Evolutionary conservation across 306 rosid species (phyloP), one percentile per base, ranked within the genome.

Genomic region (Pyrus pyrifolia): DNA sequence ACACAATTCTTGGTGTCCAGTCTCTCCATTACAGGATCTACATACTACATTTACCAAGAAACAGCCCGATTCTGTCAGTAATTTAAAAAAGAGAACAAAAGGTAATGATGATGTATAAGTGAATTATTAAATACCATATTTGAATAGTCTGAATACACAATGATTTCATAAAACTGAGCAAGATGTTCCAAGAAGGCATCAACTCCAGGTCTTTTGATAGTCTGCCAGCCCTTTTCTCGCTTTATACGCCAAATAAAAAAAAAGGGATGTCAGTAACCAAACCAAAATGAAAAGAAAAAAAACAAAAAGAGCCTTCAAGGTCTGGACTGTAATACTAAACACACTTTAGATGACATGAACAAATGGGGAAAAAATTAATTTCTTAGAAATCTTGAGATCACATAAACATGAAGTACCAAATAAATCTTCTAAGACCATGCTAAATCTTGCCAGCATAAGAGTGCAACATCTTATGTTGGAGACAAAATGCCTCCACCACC

Each of bases 151-250:
- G 93, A 91, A 72, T 85, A 95, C 81, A 95, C 90, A 14, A 95
- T 72, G 79, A 95, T 90, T 83, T 95, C 99, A 59, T 77, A 95
- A 86, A 80, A 95, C 60, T 92, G 97, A 46, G 93, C 97, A 71
- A 95, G 88, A 76, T 95, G 97, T 82, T 95, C 99, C 89, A 95
- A 87, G 87, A 95, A 95, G 31, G 97, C 90, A 87, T 95, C 99
- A 70, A 95, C 97, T 61, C 99, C 99, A 53, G 99, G 99, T 79
- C 99, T 89, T 81, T 95, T 95, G 79, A 95, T 84, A 9, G 99
- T 95, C 81, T 91, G 97, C 99, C 99, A 95, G 61, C 99, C 91
- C 72, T 93, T 95, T 76, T 95, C 98, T 78, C 99, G 81, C 99
- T 95, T 78, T 79, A 81, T 78, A 85, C 29, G 70, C 63, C 84